Percentiles rank a stretch among this genome's conserved stretches.
Conservation (phyloP, 2,329 filamentous ascomycete genomes). For the Conoideocrella luteorostrata region DNA sequence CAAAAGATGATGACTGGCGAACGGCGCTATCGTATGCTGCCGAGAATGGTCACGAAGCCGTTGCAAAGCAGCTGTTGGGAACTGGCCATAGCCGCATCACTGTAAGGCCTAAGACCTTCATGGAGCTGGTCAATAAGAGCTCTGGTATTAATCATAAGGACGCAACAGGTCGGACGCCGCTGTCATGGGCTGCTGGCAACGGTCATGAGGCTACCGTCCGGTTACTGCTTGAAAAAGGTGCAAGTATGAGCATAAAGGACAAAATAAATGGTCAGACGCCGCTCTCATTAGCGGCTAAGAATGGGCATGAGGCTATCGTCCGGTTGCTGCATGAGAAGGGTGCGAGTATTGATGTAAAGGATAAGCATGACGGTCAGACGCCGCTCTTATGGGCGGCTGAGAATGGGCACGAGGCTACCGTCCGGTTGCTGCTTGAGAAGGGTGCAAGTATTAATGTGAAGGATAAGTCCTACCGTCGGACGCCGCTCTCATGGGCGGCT, state of each 20-base stretch:
- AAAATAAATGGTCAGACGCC: background rate
- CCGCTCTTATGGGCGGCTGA: no score
- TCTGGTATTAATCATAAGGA: no score
- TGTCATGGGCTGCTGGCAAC: no score
- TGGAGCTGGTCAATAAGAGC: no score
- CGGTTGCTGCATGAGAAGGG: background rate
- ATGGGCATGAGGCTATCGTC: no score
- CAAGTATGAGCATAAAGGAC: background rate
- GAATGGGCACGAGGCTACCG: no score
- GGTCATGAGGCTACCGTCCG: no score
- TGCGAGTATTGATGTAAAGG: background rate
- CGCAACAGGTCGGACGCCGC: no score
- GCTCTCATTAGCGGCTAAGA: no score
- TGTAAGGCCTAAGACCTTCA: no score
- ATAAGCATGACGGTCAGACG: background rate
- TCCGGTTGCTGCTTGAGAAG: background rate
- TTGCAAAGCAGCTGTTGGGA: no score
- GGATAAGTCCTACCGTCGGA: background rate
- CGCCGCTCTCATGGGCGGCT: background rate
- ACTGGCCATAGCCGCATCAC: no score
- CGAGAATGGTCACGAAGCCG: background rate
- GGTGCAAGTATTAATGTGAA: background rate
- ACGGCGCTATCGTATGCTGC: background rate
- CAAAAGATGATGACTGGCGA: background rate
- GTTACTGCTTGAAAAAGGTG: background rate